A percentile compares a stretch with the other conserved stretches of the same genome.
These are phyloP conservation scores for Parachlorella kessleri DNA, from an alignment of 139 green algal genomes.

Conservation along the genomic window DNA sequence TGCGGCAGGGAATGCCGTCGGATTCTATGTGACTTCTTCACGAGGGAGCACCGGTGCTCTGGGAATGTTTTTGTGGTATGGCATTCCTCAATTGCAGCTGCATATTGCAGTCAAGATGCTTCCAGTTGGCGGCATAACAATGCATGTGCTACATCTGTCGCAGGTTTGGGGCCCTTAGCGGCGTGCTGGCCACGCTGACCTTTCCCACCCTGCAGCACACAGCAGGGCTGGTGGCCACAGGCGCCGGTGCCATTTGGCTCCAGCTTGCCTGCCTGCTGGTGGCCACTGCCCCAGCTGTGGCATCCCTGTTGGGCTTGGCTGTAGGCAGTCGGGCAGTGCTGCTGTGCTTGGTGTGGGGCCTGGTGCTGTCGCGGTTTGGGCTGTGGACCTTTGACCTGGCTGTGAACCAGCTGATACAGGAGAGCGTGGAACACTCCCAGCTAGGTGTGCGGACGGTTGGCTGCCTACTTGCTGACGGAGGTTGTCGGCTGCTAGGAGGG, in stretches of 20 bases:
- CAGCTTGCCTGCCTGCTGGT: constrained; percentile 55
- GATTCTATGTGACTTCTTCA: too few relatives aligned
- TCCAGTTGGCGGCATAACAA: too few relatives aligned
- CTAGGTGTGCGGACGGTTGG: constrained; percentile 49
- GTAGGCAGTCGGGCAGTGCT: not conserved
- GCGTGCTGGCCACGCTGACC: constrained; percentile 67
- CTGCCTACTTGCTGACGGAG: too few relatives aligned
- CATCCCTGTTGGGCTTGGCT: not conserved
- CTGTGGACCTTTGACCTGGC: constrained; percentile 87
- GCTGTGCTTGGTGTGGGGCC: constrained; percentile 60
- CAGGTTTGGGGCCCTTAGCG: constrained; percentile 62
- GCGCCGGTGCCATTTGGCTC: constrained; percentile 45
- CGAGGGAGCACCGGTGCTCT: too few relatives aligned
- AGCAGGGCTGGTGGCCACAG: constrained; percentile 40
- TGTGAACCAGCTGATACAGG: constrained; percentile 84
- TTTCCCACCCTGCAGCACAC: constrained; percentile 48
- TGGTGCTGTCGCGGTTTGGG: constrained; percentile 72
- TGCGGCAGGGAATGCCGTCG: too few relatives aligned
- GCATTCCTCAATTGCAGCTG: too few relatives aligned
- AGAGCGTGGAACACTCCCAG: constrained; percentile 36
- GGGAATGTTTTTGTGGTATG: too few relatives aligned
- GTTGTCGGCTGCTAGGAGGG: too few relatives aligned
- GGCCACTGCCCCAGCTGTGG: constrained; percentile 19
- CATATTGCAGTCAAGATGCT: too few relatives aligned
- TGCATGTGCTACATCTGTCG: too few relatives aligned